Base-by-base conservation (phyloP, 1,284 basidiomycete species). In the Ceratobasidium sp. region DNA sequence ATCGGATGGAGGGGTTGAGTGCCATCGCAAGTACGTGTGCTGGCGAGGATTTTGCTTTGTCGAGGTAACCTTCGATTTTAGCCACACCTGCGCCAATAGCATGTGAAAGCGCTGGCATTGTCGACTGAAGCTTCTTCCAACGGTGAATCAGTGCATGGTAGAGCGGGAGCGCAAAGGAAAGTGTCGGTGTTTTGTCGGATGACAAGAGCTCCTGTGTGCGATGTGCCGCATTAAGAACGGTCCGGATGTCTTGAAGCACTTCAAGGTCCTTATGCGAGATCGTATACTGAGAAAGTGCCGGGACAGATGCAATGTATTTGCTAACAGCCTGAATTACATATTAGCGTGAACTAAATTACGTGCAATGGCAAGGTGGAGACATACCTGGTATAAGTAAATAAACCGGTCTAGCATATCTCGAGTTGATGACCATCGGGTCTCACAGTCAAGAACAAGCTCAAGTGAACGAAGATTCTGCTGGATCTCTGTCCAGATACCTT, bases 131-230 rank as follows among this genome's bases (percentile, higher is more conserved):
- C 19, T 37, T 40, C 13, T 25, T 4, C 52, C 76, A 69, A n/a
- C 11, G 37, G 8, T 34, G 4, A 22, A 66, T n/a, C 1, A 76
- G 25, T 1, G 19, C 15, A 17, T 71, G 52, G 25, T 66, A 77
- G 52, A 68, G 25, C 11, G 57, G 76, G 6, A 78, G 9, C 4
- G 44, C 76, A 17, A 54, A n/a, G 0, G 54, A n/a, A 22, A 78
- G 56, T 29, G 77, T 76, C 1, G 77, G 77, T 29, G 76, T 76
- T n/a, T 25, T 19, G 37, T 78, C 77, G 5, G 67, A 49, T 22
- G 77, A 78, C 11, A 78, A 19, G n/a, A 68, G 61, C 51, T 76
- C 40, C 40, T 78, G 77, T 15, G 44, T 46, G 9, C 8, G 6
- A 65, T 78, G 76, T 13, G 76, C 54, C 3, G 49, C 6, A n/a